phyloP scores from a whole-genome alignment of 106 monocot genomes.

The Allium sativum region DNA sequence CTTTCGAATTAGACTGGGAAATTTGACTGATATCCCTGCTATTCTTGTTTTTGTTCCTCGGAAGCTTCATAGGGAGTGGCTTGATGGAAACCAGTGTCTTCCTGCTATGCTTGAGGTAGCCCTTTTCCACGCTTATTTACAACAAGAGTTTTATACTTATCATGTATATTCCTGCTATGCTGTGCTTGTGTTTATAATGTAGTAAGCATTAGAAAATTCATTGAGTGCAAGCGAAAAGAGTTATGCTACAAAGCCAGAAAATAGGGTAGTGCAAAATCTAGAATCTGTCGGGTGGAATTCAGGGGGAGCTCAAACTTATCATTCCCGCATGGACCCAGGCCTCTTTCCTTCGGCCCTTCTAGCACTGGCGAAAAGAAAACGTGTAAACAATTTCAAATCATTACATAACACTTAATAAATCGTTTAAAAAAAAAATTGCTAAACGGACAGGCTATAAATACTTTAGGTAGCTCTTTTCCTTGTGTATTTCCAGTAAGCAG shows the following conservation, averaged over 20 bases:
- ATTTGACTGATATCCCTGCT: constrained; percentile 73
- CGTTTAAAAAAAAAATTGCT: not conserved
- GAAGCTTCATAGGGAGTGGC: constrained; percentile 91
- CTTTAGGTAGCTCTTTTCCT: no score
- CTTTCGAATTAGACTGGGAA: constrained; percentile 73
- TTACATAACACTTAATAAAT: not conserved
- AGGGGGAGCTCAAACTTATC: no score
- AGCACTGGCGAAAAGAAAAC: no score
- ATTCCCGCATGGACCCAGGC: no score
- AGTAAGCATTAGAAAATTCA: not conserved
- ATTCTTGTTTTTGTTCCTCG: constrained; percentile 98
- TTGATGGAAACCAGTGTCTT: constrained; percentile 63
- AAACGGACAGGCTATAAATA: no score
- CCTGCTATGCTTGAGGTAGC: constrained; percentile 81
- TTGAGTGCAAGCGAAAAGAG: no score
- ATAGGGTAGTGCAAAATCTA: no score
- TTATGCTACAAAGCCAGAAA: no score
- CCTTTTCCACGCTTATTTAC: not conserved
- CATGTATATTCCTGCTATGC: not conserved
- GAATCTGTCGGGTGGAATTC: no score
- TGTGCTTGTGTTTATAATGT: not conserved
- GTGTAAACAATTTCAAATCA: not conserved
- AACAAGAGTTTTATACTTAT: not conserved
- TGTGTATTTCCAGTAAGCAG: no score
- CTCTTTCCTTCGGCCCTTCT: no score